Percentiles rank a stretch among this genome's conserved stretches.
Conservation (phyloP, 306 rosid species). For the Fragaria iinumae region DNA sequence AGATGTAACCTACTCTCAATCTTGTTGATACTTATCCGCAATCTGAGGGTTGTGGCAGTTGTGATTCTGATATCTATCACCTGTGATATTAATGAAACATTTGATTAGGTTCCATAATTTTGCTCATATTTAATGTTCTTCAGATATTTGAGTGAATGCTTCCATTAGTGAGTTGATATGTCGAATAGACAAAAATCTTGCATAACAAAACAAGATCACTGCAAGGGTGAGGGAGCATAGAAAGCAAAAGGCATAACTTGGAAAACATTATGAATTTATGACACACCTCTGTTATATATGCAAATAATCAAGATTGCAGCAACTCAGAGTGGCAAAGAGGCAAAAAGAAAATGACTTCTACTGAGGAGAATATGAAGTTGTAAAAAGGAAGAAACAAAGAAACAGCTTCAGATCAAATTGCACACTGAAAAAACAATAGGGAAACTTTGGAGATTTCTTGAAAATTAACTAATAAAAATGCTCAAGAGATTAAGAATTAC, state of each 20-base stretch:
- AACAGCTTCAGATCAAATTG: neutral
- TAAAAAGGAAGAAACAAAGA: neutral
- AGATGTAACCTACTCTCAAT: slow-evolving; percentile 12
- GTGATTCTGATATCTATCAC: slow-evolving; percentile 15
- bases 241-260: neutral
- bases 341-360: neutral
- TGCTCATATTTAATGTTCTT: neutral
- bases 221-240: neutral
- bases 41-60: slow-evolving; percentile 8
- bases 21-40: neutral
- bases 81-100: slow-evolving; percentile 16
- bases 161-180: neutral
- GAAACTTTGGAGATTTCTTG: neutral
- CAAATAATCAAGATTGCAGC: neutral
- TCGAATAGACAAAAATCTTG: neutral
- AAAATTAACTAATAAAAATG: neutral
- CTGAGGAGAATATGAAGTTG: neutral
- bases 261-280: neutral
- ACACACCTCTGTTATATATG: neutral
- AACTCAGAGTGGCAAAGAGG: neutral
- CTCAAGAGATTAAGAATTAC: neutral
- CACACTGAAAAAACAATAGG: neutral
- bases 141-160: neutral
- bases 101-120: slow-evolving; percentile 5
- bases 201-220: neutral